A percentile compares a stretch with the other conserved stretches of the same genome.
Evolutionary conservation across 139 green algal genomes (phyloP).

Genomic region (Closterium sp.): DNA sequence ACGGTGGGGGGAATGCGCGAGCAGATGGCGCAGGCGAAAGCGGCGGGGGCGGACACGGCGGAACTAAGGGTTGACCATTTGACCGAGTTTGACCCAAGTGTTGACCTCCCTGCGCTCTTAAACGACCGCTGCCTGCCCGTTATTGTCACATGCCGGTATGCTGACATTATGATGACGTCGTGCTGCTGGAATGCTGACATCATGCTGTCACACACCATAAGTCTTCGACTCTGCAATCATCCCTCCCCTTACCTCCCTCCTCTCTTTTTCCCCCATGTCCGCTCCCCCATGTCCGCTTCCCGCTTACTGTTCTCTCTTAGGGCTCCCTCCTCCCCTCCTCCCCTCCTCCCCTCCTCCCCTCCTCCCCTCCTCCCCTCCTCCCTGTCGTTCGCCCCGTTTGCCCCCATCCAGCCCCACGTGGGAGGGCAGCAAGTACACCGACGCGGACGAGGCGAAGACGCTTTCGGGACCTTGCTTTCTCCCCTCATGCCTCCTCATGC

Average conservation of each 20-base stretch:
- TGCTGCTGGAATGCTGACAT: background rate
- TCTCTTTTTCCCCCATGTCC: background rate
- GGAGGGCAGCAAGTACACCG: constrained; percentile 88
- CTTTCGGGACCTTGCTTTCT: too few relatives aligned
- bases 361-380: too few relatives aligned
- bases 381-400: too few relatives aligned
- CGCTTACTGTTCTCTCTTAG: too few relatives aligned
- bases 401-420: constrained; percentile 73
- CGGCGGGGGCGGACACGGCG: constrained; percentile 19
- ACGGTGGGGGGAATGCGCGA: constrained; percentile 27
- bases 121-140: constrained; percentile 12
- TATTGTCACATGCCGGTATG: constrained; percentile 51
- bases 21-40: constrained; percentile 19
- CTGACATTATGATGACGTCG: background rate
- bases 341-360: too few relatives aligned
- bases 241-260: too few relatives aligned
- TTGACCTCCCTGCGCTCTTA: constrained; percentile 18
- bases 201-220: too few relatives aligned
- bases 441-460: constrained; percentile 62
- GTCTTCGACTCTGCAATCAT: too few relatives aligned
- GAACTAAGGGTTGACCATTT: constrained; percentile 43
- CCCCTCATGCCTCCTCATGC: too few relatives aligned
- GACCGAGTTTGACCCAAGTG: constrained; percentile 7
- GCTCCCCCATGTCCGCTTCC: too few relatives aligned
- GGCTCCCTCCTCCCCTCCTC: too few relatives aligned